These are phyloP conservation scores for Wickerhamomyces bovis DNA, from an alignment of 805 yeast genomes.

Conservation along the genomic window DNA sequence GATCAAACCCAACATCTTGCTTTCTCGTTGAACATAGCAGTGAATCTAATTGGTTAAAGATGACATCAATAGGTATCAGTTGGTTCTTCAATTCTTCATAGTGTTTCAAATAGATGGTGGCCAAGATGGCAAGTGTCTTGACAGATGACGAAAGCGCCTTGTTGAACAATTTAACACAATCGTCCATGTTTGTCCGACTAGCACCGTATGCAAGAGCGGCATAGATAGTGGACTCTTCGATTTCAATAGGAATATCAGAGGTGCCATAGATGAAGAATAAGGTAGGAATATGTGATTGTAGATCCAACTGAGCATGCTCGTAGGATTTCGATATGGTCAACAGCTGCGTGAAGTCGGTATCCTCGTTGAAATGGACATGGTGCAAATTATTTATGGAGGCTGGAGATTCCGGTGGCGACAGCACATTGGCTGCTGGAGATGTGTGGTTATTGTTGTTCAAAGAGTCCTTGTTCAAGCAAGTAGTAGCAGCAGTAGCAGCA, in stretches of 20 bases:
- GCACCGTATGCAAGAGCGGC: constrained; percentile 8
- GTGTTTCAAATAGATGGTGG: constrained; percentile 7
- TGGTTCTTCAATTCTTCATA: constrained; percentile 3
- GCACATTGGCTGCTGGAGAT: neutral
- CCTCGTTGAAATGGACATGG: neutral
- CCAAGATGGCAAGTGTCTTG: constrained; percentile 7
- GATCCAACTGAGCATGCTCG: neutral
- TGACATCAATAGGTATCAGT: constrained; percentile 9
- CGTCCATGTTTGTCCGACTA: constrained; percentile 4
- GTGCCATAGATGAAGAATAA: constrained; percentile 11
- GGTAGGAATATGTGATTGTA: constrained; percentile 7
- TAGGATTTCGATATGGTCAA: constrained; percentile 6
- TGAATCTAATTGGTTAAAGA: constrained; percentile 8
- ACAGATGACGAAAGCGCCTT: constrained; percentile 1
- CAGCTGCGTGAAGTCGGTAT: constrained; percentile 6
- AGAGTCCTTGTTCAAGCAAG: too few relatives aligned
- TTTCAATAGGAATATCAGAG: constrained; percentile 5
- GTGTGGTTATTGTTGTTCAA: neutral
- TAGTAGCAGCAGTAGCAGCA: too few relatives aligned
- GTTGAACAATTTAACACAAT: constrained; percentile 8
- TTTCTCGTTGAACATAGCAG: neutral
- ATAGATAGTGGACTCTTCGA: constrained; percentile 2
- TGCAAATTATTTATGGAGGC: neutral
- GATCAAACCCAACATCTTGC: constrained; percentile 14
- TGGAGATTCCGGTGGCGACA: neutral